These are phyloP conservation scores for Pholiota microspora DNA, from an alignment of 768 basidiomycete genomes.

Conservation along the genomic window DNA sequence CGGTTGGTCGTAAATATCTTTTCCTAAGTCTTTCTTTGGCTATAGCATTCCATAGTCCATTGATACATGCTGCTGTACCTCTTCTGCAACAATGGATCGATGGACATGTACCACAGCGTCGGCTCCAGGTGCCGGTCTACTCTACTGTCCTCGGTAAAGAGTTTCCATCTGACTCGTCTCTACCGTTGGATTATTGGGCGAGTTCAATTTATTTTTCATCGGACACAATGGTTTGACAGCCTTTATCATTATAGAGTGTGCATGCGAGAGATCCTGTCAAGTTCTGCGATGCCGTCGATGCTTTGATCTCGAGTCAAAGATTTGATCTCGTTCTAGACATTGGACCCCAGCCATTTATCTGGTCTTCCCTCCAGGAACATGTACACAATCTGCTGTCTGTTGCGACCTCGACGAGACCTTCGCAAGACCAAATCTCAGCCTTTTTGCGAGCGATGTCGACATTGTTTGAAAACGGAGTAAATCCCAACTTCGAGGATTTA, in stretches of 20 bases:
- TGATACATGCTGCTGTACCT: conserved; percentile 19
- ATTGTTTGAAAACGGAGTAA: conserved; percentile 19
- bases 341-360: conserved; percentile 27
- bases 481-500: conserved; percentile 16
- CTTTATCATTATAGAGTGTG: conserved; percentile 18
- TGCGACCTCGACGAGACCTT: conserved; percentile 6
- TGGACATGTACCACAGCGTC: conserved; percentile 4
- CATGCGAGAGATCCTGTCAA: conserved; percentile 28
- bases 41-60: conserved; percentile 32
- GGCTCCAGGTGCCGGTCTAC: conserved; percentile 18
- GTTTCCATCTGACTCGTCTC: conserved; percentile 7
- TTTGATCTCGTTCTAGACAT: conserved; percentile 24
- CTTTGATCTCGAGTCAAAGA: conserved; percentile 2
- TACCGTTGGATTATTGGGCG: conserved; percentile 24
- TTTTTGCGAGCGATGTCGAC: conserved; percentile 19
- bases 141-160: conserved; percentile 21
- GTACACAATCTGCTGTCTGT: background rate
- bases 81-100: conserved; percentile 20
- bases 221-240: no score
- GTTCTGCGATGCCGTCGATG: conserved; percentile 19
- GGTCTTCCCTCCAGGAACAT: conserved; percentile 20
- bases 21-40: background rate
- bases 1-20: background rate
- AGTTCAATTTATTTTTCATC: background rate
- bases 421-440: conserved; percentile 17